Percentiles rank a stretch among this genome's conserved stretches.
These are phyloP conservation scores for Fusarium sp. DNA, from an alignment of 2,329 filamentous ascomycete genomes.

Conservation along the genomic window DNA sequence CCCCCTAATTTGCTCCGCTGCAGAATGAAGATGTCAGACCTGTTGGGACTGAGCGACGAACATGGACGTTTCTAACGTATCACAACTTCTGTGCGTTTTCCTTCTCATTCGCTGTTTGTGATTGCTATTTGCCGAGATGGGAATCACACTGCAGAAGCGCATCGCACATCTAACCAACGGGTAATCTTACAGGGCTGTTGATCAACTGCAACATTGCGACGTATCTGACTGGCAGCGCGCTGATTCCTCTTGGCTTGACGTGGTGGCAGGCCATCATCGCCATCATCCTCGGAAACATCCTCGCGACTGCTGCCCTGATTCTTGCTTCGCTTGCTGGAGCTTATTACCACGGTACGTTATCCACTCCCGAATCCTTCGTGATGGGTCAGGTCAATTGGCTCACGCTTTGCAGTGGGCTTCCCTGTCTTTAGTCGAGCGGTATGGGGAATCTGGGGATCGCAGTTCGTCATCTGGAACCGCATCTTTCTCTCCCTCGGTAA, in stretches of 20 bases:
- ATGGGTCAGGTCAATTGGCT: background rate
- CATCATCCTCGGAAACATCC: conserved; percentile 50
- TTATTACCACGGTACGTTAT: conserved; percentile 51
- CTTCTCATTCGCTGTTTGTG: too few relatives aligned
- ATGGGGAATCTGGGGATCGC: conserved; percentile 55
- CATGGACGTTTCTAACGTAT: conserved; percentile 54
- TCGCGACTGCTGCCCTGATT: conserved; percentile 52
- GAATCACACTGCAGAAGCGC: background rate
- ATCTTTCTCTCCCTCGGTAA: conserved; percentile 53
- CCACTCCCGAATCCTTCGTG: background rate
- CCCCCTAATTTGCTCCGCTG: background rate
- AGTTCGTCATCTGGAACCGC: conserved; percentile 54
- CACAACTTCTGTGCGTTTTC: conserved; percentile 53
- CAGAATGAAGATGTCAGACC: conserved; percentile 62
- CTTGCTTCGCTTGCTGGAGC: conserved; percentile 55
- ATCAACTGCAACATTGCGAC: conserved; percentile 57
- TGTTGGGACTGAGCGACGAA: conserved; percentile 53
- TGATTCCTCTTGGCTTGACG: conserved; percentile 52
- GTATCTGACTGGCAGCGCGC: conserved; percentile 52
- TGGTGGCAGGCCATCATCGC: conserved; percentile 56
- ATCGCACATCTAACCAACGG: background rate
- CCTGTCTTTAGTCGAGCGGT: conserved; percentile 50
- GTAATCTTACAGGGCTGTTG: conserved; percentile 50
- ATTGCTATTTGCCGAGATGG: background rate
- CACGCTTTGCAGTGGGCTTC: conserved; percentile 45